Base-by-base conservation (phyloP, 176 grass and related monocot genomes). In the Secale cereale region DNA sequence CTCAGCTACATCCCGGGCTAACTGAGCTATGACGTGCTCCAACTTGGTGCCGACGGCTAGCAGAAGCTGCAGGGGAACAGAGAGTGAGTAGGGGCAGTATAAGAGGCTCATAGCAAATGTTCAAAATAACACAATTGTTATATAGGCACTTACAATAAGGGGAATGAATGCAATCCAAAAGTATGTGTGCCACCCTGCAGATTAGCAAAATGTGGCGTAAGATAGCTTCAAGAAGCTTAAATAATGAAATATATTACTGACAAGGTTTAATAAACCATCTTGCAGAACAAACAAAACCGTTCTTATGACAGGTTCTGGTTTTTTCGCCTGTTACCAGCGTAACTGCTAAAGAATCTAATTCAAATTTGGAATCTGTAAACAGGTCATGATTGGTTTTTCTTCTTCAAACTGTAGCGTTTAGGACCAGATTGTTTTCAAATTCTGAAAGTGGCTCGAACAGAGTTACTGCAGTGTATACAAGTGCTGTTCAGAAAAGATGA, bases 101-200 rank as follows among this genome's bases (percentile, higher is more conserved):
- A 82, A 78, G 68, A 67, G 65, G 78, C 27, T 17, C 8, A 27
- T 46, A 40, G 31, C 23, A 4, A 72, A 28, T 0, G 33, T 59
- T 10, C 9, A 22, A 57, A 57, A 3, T 57, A 57, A 57, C 7
- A 57, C 48, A 19, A 19, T 7, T 19, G 9, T 20, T 8, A 56
- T 56, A 8, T n/a, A 65, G 66, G 32, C 60, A 94, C 97, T 94
- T 92, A 99, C 93, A 70, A 99, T 28, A 29, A 99, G 82, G 35
- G 97, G 97, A 94, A 96, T 6, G 78, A 96, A 99, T 60, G 93
- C 78, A 27, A 99, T 94, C 97, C 97, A 99, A 90, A 95, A 99
- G 87, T 99, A 99, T 23, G 77, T 85, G 82, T 99, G 93, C 97
- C 97, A 99, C 62, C 97, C 97, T 99, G 90, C 90, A 94, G 11